Evolutionary conservation across 2,329 filamentous ascomycete genomes (phyloP).

Genomic region (Scedosporium minutisporum): DNA sequence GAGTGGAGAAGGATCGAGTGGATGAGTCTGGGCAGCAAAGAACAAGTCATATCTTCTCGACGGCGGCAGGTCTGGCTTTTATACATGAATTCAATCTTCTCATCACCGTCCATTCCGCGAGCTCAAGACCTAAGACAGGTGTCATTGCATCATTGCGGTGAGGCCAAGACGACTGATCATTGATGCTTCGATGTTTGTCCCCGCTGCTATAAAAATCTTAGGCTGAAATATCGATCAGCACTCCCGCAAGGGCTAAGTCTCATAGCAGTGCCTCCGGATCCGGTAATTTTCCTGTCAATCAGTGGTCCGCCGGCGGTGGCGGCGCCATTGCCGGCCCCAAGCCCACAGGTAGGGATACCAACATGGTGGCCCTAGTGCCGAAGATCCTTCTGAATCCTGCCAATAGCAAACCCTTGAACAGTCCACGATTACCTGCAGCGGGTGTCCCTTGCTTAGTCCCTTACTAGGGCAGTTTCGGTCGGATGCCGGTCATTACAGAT

Average conservation of each 20-base stretch:
- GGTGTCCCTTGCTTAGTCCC: too few species aligned
- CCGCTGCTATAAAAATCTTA: not conserved
- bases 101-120: not conserved
- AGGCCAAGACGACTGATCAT: not conserved
- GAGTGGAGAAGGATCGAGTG: not conserved
- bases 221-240: not conserved
- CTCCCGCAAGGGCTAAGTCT: not conserved
- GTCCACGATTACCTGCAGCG: too few species aligned
- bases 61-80: not conserved
- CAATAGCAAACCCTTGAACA: too few species aligned
- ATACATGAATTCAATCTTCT: not conserved
- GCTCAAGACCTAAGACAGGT: not conserved
- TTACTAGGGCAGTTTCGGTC: too few species aligned
- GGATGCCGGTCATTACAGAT: too few species aligned
- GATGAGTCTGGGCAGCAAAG: not conserved
- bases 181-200: not conserved
- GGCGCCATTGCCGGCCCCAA: not conserved
- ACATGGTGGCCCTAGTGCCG: not conserved
- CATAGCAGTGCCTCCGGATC: not conserved
- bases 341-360: not conserved
- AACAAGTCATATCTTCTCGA: not conserved
- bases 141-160: not conserved
- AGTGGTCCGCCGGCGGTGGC: not conserved
- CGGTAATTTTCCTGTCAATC: not conserved
- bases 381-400: not conserved